Evolutionary conservation across 352 stramenopile genomes (phyloP).

Genomic region (Phytophthora idaei): DNA sequence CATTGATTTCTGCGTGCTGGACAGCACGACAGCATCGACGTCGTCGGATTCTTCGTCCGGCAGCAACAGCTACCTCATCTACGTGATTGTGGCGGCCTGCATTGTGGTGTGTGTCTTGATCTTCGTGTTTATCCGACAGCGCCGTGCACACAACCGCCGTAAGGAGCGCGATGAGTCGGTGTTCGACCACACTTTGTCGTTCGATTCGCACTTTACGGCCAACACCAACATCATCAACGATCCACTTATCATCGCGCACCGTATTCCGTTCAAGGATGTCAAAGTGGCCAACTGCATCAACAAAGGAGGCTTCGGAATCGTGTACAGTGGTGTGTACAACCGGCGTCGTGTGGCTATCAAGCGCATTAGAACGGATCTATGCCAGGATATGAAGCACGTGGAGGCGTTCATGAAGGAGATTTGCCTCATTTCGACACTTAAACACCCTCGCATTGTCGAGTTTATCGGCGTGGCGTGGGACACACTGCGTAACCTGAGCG

Average conservation of each 20-base stretch:
- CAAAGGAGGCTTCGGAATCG: conserved; percentile 66
- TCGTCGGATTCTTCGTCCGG: conserved; percentile 31
- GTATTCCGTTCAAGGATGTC: conserved; percentile 68
- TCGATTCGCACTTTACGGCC: conserved; percentile 59
- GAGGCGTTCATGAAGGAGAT: conserved; percentile 75
- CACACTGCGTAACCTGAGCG: conserved; percentile 54
- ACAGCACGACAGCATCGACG: conserved; percentile 24
- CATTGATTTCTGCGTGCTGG: conserved; percentile 48
- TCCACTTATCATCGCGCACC: conserved; percentile 61
- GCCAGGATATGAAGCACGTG: conserved; percentile 57
- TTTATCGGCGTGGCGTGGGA: conserved; percentile 77
- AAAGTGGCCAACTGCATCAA: conserved; percentile 64
- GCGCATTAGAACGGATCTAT: conserved; percentile 56
- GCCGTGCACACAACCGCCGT: conserved; percentile 36
- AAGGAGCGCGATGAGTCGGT: conserved; percentile 50
- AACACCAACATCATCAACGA: conserved; percentile 65
- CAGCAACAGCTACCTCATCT: conserved; percentile 51
- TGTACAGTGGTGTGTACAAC: conserved; percentile 71
- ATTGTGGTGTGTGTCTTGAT: conserved; percentile 55
- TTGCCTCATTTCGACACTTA: conserved; percentile 58
- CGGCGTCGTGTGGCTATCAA: conserved; percentile 70
- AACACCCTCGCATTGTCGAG: conserved; percentile 67
- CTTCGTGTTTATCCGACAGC: conserved; percentile 52
- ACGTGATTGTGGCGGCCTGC: conserved; percentile 45
- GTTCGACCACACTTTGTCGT: conserved; percentile 65